phyloP scores from a whole-genome alignment of 1,139 yeast genomes.

The Hyphopichia burtonii region DNA sequence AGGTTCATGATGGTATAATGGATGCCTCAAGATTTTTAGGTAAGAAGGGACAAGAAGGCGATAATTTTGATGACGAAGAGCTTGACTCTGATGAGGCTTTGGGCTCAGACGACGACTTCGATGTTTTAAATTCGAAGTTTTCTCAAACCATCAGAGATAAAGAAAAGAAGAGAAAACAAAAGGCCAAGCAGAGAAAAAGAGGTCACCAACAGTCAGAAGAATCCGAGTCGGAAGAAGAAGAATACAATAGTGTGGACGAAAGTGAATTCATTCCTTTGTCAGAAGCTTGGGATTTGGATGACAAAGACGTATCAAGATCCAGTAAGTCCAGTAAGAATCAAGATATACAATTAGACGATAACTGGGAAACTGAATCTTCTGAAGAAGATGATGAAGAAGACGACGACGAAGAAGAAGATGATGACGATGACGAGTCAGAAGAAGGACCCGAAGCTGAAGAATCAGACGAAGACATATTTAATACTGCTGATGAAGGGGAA shows the following conservation, averaged over 20 bases:
- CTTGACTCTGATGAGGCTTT: conserved; percentile 75
- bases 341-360: conserved; percentile 46
- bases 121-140: conserved; percentile 62
- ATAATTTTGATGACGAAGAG: conserved; percentile 59
- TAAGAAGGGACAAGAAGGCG: conserved; percentile 24
- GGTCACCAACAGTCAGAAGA: conserved; percentile 15
- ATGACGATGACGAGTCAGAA: conserved; percentile 20
- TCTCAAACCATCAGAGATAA: conserved; percentile 68
- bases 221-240: conserved; percentile 29
- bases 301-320: conserved; percentile 37
- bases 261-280: conserved; percentile 71
- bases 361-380: conserved; percentile 35
- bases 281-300: conserved; percentile 88
- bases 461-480: conserved; percentile 31
- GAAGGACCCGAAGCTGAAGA: conserved; percentile 18
- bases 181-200: conserved; percentile 20
- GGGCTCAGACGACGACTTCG: conserved; percentile 74
- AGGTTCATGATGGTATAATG: conserved; percentile 40
- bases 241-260: conserved; percentile 67
- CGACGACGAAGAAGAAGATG: conserved; percentile 11
- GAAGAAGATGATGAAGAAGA: conserved; percentile 12
- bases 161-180: conserved; percentile 34
- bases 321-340: conserved; percentile 15
- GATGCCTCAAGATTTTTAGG: conserved; percentile 40
- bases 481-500: conserved; percentile 27